A percentile compares a stretch with the other conserved stretches of the same genome.
These are phyloP conservation scores for Brasenia schreberi DNA, from an alignment of 164 flowering plant genomes.

Conservation along the genomic window DNA sequence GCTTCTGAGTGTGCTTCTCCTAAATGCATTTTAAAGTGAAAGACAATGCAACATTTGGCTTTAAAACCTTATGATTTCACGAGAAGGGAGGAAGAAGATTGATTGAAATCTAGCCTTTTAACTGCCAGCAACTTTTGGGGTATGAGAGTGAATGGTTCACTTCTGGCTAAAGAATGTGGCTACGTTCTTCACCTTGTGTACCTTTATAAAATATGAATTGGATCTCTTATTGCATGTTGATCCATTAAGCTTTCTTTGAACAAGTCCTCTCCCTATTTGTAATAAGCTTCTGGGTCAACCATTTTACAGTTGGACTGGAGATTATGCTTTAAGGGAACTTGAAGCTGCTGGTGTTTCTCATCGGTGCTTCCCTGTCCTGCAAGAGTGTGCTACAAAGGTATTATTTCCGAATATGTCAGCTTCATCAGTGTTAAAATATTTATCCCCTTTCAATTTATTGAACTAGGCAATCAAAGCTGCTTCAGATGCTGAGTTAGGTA, in stretches of 20 bases:
- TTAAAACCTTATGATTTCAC: no score
- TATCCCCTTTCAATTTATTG: conserved; percentile 4
- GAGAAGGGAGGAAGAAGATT: no score
- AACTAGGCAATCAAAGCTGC: conserved; percentile 74
- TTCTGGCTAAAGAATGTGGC: background rate
- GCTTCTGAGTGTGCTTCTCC: no score
- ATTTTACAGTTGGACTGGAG: conserved; percentile 78
- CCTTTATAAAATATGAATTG: no score
- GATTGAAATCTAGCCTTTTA: no score
- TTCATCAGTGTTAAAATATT: background rate
- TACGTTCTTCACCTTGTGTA: no score
- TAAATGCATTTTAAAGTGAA: no score
- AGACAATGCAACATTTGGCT: no score
- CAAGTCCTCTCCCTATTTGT: background rate
- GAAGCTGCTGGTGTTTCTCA: conserved; percentile 61
- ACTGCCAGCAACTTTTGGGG: no score
- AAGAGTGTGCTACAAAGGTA: conserved; percentile 80
- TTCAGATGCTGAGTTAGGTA: conserved; percentile 44
- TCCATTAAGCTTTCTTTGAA: no score
- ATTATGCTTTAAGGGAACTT: conserved; percentile 72
- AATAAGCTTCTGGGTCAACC: background rate
- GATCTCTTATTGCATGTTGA: no score
- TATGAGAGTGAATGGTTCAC: no score
- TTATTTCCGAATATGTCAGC: background rate
- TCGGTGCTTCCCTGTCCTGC: conserved; percentile 52